These are phyloP conservation scores for Prosopis cineraria DNA, from an alignment of 306 rosid genomes.

Conservation along the genomic window DNA sequence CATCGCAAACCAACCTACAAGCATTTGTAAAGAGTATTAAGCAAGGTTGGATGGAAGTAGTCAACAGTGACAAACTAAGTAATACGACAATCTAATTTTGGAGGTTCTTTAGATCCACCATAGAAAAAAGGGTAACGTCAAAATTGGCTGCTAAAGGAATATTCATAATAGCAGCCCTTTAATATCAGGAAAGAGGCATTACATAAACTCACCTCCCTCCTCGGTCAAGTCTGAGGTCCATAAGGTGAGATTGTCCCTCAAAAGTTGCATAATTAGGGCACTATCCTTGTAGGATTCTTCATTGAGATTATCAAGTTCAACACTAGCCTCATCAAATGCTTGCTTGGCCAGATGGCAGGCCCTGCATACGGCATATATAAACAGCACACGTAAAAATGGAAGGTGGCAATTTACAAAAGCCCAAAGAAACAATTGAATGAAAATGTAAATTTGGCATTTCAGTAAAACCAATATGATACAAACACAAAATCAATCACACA, in stretches of 20 bases:
- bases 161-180: neutral
- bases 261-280: slow-evolving; percentile 10
- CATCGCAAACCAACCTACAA: neutral
- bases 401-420: neutral
- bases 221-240: slow-evolving; percentile 6
- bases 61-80: neutral
- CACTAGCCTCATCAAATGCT: slow-evolving; percentile 14
- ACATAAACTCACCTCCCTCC: slow-evolving; percentile 1
- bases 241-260: slow-evolving; percentile 17
- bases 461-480: neutral
- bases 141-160: neutral
- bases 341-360: slow-evolving; percentile 18
- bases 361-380: slow-evolving; percentile 19
- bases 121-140: neutral
- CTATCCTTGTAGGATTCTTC: slow-evolving; percentile 14
- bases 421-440: neutral
- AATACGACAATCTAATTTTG: neutral
- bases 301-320: slow-evolving; percentile 11
- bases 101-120: neutral
- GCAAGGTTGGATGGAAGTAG: neutral
- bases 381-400: neutral
- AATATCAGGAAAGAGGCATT: neutral
- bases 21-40: neutral
- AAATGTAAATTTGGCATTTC: neutral
- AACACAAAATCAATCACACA: neutral